These are phyloP conservation scores for Ceratocystiopsis minuta DNA, from an alignment of 2,329 filamentous ascomycete genomes.

Conservation along the genomic window DNA sequence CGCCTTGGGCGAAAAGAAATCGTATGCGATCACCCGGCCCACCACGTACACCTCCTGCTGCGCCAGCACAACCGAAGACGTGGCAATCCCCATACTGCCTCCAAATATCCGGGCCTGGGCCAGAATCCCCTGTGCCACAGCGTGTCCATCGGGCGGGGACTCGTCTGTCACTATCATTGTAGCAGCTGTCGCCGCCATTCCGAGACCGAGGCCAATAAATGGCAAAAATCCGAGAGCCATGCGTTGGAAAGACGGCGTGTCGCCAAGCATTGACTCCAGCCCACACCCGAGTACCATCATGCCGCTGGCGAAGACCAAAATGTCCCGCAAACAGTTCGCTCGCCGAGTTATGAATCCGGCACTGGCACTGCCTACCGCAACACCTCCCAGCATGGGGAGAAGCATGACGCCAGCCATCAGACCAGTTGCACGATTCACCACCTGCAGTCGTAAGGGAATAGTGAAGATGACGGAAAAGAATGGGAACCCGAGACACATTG, in stretches of 20 bases:
- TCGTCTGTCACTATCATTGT: conserved; percentile 28
- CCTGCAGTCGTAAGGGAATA: conserved; percentile 29
- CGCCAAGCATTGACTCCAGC: conserved; percentile 24
- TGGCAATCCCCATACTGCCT: conserved; percentile 35
- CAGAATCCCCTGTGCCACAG: conserved; percentile 29
- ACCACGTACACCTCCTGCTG: conserved; percentile 16
- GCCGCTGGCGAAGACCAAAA: conserved; percentile 22
- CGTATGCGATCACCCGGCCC: conserved; percentile 12
- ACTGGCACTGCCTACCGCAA: conserved; percentile 25
- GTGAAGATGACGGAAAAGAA: conserved; percentile 30
- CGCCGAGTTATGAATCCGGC: conserved; percentile 24
- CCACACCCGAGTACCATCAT: conserved; percentile 29
- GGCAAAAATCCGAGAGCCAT: conserved; percentile 31
- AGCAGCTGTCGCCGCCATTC: conserved; percentile 26
- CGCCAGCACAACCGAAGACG: conserved; percentile 28
- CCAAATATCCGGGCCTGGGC: conserved; percentile 33
- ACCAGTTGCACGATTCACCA: conserved; percentile 28
- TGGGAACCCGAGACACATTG: conserved; percentile 30
- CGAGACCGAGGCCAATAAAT: conserved; percentile 35
- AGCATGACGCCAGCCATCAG: conserved; percentile 32
- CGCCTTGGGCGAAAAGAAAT: conserved; percentile 12
- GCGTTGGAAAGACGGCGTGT: conserved; percentile 18
- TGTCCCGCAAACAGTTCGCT: conserved; percentile 25
- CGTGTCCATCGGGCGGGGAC: conserved; percentile 25
- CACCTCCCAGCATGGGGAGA: conserved; percentile 32